Conservation (phyloP, 768 basidiomycete genomes). For the Pulveroboletus sp. region DNA sequence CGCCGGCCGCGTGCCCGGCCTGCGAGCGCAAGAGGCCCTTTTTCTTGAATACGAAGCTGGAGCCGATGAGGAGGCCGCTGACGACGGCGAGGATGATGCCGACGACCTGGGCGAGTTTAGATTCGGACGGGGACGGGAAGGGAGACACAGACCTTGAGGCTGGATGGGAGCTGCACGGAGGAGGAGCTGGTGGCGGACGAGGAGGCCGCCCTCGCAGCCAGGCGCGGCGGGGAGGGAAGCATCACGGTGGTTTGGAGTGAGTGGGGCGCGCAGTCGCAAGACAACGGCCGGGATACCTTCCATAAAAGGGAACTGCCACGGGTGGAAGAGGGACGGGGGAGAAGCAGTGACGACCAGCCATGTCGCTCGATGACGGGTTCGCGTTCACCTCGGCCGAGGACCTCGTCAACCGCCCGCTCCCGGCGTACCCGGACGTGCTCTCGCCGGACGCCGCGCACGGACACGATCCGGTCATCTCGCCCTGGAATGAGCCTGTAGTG, state of each 20-base stretch:
- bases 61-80: constrained; percentile 87
- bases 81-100: constrained; percentile 71
- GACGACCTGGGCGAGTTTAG: constrained; percentile 49
- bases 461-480: constrained; percentile 16
- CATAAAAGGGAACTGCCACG: constrained; percentile 6
- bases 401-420: not conserved
- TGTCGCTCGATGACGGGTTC: constrained; percentile 18
- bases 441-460: not conserved
- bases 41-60: constrained; percentile 97
- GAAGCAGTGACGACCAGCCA: not conserved
- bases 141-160: constrained; percentile 46
- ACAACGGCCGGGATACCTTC: not conserved
- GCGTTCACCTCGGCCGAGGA: constrained; percentile 9
- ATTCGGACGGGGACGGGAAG: not conserved
- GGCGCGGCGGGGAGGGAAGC: constrained; percentile 6
- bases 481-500: constrained; percentile 22
- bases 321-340: not conserved
- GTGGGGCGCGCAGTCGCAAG: constrained; percentile 7
- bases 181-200: constrained; percentile 37
- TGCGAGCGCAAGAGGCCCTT: constrained; percentile 81
- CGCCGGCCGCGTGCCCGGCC: constrained; percentile 73
- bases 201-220: constrained; percentile 28
- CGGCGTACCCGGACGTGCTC: constrained; percentile 11
- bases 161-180: constrained; percentile 35
- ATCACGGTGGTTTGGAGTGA: constrained; percentile 1